phyloP scores from a whole-genome alignment of 164 flowering plant genomes.

The Tetracentron sinense region DNA sequence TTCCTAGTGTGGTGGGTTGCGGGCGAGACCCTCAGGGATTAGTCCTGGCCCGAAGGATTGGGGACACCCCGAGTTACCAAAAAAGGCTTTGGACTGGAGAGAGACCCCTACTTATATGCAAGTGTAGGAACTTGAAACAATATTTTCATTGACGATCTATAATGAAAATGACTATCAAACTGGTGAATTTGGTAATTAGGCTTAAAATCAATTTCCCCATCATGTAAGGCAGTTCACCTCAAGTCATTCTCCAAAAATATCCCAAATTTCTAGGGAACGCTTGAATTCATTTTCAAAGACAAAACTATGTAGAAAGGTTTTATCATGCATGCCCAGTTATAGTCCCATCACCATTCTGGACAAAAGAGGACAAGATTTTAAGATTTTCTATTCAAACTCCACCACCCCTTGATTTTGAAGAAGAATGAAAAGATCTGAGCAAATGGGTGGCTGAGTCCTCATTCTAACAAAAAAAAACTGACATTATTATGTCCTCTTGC shows the following conservation, averaged over 20 bases:
- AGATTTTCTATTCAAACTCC: background rate
- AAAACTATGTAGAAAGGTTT: slow-evolving; percentile 6
- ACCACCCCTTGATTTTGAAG: background rate
- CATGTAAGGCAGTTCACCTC: background rate
- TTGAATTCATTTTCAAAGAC: slow-evolving; percentile 7
- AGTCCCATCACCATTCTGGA: slow-evolving; percentile 13
- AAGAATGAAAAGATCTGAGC: background rate
- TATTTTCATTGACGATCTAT: background rate
- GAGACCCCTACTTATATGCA: no score
- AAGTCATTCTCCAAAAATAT: background rate
- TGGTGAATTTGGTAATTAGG: background rate
- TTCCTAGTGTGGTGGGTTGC: no score
- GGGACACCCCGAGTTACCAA: no score
- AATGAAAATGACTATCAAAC: background rate
- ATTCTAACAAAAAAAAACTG: no score
- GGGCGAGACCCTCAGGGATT: no score
- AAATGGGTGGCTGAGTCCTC: no score
- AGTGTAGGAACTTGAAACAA: no score
- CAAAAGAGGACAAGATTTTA: background rate
- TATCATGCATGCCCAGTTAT: slow-evolving; percentile 9
- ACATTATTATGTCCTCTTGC: no score
- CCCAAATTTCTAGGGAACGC: slow-evolving; percentile 10
- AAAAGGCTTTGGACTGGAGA: no score
- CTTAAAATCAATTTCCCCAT: background rate
- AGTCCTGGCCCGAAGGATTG: no score